phyloP scores from a whole-genome alignment of 2,329 filamentous ascomycete species.

The Fusarium concolor region DNA sequence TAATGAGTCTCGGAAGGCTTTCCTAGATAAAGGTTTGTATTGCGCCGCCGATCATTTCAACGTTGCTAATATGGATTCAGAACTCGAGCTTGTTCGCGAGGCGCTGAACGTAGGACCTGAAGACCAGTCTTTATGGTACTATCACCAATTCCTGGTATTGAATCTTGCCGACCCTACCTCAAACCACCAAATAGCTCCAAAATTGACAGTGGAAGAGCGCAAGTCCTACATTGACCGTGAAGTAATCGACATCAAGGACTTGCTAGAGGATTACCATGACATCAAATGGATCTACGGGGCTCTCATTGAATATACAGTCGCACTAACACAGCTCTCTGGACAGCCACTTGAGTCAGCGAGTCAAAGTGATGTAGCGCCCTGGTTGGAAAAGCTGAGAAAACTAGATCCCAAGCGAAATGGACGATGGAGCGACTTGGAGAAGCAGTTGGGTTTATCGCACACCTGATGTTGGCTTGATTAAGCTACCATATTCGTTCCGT shows the following conservation, averaged over 20 bases:
- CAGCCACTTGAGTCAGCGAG: slow-evolving; percentile 54
- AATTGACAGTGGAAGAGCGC: slow-evolving; percentile 71
- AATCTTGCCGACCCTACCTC: slow-evolving; percentile 67
- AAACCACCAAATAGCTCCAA: slow-evolving; percentile 70
- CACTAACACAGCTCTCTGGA: slow-evolving; percentile 66
- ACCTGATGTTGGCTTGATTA: not conserved
- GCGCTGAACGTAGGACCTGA: slow-evolving; percentile 90
- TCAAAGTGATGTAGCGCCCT: slow-evolving; percentile 60
- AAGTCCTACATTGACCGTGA: slow-evolving; percentile 75
- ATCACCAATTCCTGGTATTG: slow-evolving; percentile 88
- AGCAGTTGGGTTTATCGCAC: slow-evolving; percentile 47
- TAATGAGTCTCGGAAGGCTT: slow-evolving; percentile 69
- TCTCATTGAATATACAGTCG: slow-evolving; percentile 78
- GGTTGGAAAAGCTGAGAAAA: slow-evolving; percentile 73
- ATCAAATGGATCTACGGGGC: slow-evolving; percentile 91
- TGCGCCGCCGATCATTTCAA: not conserved
- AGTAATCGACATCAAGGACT: slow-evolving; percentile 77
- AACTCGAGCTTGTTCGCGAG: slow-evolving; percentile 79
- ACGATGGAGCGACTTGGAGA: slow-evolving; percentile 79
- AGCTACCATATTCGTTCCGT: not conserved
- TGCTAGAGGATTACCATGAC: slow-evolving; percentile 68
- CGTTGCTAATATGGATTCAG: slow-evolving; percentile 53
- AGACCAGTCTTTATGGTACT: slow-evolving; percentile 97
- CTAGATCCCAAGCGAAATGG: slow-evolving; percentile 80
- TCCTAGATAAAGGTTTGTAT: slow-evolving; percentile 75